Base-by-base conservation (phyloP, 2,329 filamentous ascomycete species). In the Ophiocordyceps camponoti-rufipedis region DNA sequence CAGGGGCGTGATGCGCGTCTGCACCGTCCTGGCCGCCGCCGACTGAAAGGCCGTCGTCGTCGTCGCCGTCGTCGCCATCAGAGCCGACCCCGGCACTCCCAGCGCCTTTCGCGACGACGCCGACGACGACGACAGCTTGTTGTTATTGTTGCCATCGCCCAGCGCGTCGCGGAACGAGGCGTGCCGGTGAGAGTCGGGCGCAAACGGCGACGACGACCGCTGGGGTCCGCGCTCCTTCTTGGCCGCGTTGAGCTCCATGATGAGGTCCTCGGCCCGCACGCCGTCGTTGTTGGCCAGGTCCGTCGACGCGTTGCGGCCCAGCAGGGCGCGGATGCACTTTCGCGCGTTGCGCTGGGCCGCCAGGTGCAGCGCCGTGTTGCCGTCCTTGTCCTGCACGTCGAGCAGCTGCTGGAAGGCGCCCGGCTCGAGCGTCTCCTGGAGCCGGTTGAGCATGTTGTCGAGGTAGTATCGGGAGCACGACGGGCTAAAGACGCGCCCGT, bases 401-500 rank as follows among this genome's bases (percentile, higher is more conserved):
- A 98, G 68, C 11, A 96, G 65, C 43, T 77, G 70, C 49, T 87
- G 84, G 43, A 96, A 78, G 46, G 85, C 79, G 46, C 80, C 76
- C 9, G 80, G 80, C 5, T 85, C 78, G 52, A 84, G 77, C 1
- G 79, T 77, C 55, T 93, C 85, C 49, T 80, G 77, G 48, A 98
- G 75, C 59, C 82, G 87, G 61, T 93, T 89, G 46, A 96, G 71
- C 49, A 96, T 80, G 51, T 82, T 82, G 60, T 96, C 89, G 31
- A 94, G 75, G 62, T 98, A 98, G 61, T 96, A 96, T 32, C 86
- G 76, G 31, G 88, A 87, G 56, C 85, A 93, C 19, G 84, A 81
- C 58, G 88, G 87, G 61, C 89, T 94, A 49, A 83, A 84, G 5
- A 74, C 66, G 44, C 86, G 82, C 45, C 82, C 85, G 53, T 80